Conservation (phyloP, 345 rosid species). For the Populus deltoides region DNA sequence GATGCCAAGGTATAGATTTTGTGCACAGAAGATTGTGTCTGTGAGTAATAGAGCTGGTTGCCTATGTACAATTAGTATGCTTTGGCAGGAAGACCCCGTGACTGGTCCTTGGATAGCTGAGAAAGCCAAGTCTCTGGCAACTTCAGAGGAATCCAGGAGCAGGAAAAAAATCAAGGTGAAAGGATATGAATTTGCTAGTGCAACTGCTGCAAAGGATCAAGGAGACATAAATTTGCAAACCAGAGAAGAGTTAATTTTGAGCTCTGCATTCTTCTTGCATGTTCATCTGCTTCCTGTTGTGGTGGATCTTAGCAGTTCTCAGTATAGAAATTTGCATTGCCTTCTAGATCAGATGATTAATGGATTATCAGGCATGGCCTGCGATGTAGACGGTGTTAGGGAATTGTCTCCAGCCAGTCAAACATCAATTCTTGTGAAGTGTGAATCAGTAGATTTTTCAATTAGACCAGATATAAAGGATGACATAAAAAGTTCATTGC, state of each 20-base stretch:
- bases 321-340: slow-evolving; percentile 38
- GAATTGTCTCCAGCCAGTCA: slow-evolving; percentile 41
- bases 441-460: slow-evolving; percentile 65
- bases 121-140: slow-evolving; percentile 71
- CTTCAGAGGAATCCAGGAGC: slow-evolving; percentile 49
- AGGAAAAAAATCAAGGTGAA: slow-evolving; percentile 42
- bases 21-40: slow-evolving; percentile 51
- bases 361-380: slow-evolving; percentile 38
- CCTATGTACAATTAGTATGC: slow-evolving; percentile 60
- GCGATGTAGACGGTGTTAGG: slow-evolving; percentile 25
- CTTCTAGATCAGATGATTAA: slow-evolving; percentile 50
- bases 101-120: slow-evolving; percentile 67
- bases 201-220: slow-evolving; percentile 48
- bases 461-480: slow-evolving; percentile 58
- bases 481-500: slow-evolving; percentile 51
- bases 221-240: slow-evolving; percentile 52
- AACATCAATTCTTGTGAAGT: slow-evolving; percentile 64
- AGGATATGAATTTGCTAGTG: slow-evolving; percentile 71
- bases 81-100: slow-evolving; percentile 69
- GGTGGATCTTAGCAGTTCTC: slow-evolving; percentile 47
- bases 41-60: slow-evolving; percentile 38
- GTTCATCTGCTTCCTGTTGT: slow-evolving; percentile 47
- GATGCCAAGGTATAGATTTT: slow-evolving; percentile 35
- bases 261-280: slow-evolving; percentile 62
- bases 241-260: slow-evolving; percentile 58